Evolutionary conservation across 2,329 filamentous ascomycete genomes (phyloP), one percentile per base, ranked within the genome.

Genomic region (Keithomyces neogunnii): DNA sequence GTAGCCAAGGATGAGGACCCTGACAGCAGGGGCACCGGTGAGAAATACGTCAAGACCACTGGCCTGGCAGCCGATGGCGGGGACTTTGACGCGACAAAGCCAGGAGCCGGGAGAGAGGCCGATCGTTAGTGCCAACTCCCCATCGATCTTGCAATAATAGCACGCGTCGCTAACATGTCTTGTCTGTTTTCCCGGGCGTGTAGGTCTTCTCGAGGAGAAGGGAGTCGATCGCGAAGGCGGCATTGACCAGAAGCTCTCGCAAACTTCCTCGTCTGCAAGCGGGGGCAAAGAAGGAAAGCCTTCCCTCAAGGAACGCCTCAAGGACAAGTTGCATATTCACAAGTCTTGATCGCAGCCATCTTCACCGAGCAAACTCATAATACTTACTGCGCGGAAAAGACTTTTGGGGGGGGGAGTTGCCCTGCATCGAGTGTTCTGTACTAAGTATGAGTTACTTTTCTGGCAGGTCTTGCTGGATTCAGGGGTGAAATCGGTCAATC

Each of bases 71-170:
- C 82, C 13, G 83, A 88, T 39, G 84, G 84, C 1, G 84, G 84
- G 5, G 74, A 86, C 58, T 86, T 86, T 61, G 84, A 87, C 59
- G 82, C 79, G 3, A 69, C 75, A 6, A 77, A 77, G 53, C 77
- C 82, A 0, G 84, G 84, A 9, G 85, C 85, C 9, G 83, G 82
- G 3, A 69, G 66, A 36, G 85, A 88, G 64, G 84, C 84, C 54
- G 82, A 85, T 57, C 76, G 85, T 84, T 66, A 68, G 76, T 73
- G 19, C 19, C 19, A 19, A 19, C 19, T 19, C 19, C 19, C 19
- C 19, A 19, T 19, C 19, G 19, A 19, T 19, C 19, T 19, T 19
- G 19, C 19, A 19, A 19, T 19, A 19, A 1, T 19, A 19, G 19
- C 19, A 19, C 19, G 19, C 19, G 19, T 19, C 11, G 3, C 9